phyloP scores from a whole-genome alignment of 1,284 basidiomycete species.

The Phylloboletellus chloephorus region DNA sequence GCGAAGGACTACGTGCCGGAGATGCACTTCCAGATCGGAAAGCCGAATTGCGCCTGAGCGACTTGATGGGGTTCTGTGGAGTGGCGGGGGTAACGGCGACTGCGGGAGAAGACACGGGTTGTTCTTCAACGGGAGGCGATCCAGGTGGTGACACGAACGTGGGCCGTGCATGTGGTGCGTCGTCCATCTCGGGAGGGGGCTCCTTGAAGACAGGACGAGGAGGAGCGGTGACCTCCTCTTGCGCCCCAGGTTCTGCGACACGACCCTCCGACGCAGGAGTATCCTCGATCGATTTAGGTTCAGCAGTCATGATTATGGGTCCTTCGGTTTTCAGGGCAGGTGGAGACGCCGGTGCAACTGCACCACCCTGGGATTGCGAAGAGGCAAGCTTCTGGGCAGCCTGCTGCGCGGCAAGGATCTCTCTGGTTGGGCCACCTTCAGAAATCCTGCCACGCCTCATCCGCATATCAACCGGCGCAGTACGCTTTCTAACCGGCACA shows the following conservation, averaged over 20 bases:
- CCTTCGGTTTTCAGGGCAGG: slow-evolving; percentile 9
- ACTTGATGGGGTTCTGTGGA: slow-evolving; percentile 39
- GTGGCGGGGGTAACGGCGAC: slow-evolving; percentile 44
- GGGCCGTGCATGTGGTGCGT: slow-evolving; percentile 29
- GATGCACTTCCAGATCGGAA: slow-evolving; percentile 31
- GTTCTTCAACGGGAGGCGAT: slow-evolving; percentile 32
- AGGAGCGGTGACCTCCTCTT: slow-evolving; percentile 28
- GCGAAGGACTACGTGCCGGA: slow-evolving; percentile 43
- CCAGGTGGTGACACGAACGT: slow-evolving; percentile 27
- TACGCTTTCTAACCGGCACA: slow-evolving; percentile 79
- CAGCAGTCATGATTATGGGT: slow-evolving; percentile 5
- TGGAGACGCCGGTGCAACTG: slow-evolving; percentile 1
- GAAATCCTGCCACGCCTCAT: slow-evolving; percentile 69
- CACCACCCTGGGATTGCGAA: slow-evolving; percentile 25
- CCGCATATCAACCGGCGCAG: slow-evolving; percentile 85
- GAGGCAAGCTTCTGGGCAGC: slow-evolving; percentile 47
- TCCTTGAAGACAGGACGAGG: slow-evolving; percentile 33
- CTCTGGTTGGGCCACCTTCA: slow-evolving; percentile 67
- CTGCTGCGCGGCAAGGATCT: slow-evolving; percentile 76
- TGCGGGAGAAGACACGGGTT: slow-evolving; percentile 26
- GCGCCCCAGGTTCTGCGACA: slow-evolving; percentile 12
- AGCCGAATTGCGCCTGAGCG: slow-evolving; percentile 29
- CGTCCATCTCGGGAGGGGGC: slow-evolving; percentile 30
- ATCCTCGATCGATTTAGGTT: slow-evolving; percentile 12
- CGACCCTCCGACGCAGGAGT: background rate